These are phyloP conservation scores for Aspergillus quadrilineatus DNA, from an alignment of 2,329 filamentous ascomycete species.

Conservation along the genomic window DNA sequence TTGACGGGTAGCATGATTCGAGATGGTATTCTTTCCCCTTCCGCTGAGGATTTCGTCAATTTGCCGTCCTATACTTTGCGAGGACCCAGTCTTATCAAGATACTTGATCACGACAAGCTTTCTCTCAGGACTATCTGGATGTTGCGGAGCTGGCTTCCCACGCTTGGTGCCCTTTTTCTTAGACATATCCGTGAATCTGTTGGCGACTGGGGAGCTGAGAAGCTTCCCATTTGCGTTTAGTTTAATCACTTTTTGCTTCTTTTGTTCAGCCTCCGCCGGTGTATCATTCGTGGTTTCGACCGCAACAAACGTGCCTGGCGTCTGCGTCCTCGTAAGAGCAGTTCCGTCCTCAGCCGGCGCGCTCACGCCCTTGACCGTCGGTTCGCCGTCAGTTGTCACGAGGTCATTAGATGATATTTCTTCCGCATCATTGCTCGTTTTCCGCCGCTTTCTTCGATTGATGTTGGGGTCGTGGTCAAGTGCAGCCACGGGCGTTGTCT, in stretches of 20 bases:
- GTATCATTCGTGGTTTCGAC: neutral
- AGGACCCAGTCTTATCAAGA: constrained; percentile 48
- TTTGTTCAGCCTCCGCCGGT: no score
- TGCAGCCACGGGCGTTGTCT: constrained; percentile 3
- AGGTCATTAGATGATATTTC: neutral
- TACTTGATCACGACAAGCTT: constrained; percentile 61
- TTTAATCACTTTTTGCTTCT: constrained; percentile 38
- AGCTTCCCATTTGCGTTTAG: constrained; percentile 46
- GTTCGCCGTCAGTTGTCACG: neutral
- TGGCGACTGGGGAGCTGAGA: constrained; percentile 37
- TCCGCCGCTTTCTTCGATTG: constrained; percentile 38
- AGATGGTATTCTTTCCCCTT: constrained; percentile 28
- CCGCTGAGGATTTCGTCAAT: constrained; percentile 63
- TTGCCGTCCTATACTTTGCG: constrained; percentile 54
- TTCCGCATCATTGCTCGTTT: constrained; percentile 23
- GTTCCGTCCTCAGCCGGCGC: neutral
- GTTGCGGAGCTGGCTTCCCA: constrained; percentile 33
- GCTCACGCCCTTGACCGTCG: neutral
- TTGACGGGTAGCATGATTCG: constrained; percentile 22
- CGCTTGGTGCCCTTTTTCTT: constrained; percentile 29
- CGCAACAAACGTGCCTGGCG: neutral
- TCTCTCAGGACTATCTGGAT: constrained; percentile 29
- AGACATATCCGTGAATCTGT: constrained; percentile 19
- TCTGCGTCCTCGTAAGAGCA: neutral
- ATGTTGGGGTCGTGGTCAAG: constrained; percentile 36